phyloP scores from a whole-genome alignment of 768 basidiomycete species.

The Stropharia rugosoannulata region DNA sequence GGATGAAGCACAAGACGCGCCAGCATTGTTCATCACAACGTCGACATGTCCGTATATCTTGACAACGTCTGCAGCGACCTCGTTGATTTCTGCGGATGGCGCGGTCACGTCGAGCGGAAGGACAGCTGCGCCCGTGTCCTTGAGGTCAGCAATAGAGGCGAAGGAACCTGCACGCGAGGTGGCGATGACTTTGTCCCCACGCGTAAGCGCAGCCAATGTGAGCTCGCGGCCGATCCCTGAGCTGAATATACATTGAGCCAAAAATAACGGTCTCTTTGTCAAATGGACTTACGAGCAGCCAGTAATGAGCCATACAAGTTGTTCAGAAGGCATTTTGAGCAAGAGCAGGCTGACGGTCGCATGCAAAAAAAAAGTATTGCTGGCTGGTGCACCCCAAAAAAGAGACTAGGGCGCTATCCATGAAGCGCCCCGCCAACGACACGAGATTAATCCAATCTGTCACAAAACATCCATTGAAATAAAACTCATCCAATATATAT shows the following conservation, averaged over 20 bases:
- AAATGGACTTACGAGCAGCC: constrained; percentile 3
- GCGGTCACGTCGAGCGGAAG: constrained; percentile 13
- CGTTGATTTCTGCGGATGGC: constrained; percentile 20
- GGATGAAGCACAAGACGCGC: constrained; percentile 1
- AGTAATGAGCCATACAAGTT: constrained; percentile 12
- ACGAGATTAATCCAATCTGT: no score
- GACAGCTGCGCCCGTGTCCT: constrained; percentile 13
- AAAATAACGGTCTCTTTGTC: no score
- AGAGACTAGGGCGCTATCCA: no score
- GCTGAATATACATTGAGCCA: constrained; percentile 8
- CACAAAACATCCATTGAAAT: no score
- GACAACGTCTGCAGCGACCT: constrained; percentile 28
- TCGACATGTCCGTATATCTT: constrained; percentile 37
- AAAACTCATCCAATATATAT: no score
- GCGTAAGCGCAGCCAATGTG: constrained; percentile 37
- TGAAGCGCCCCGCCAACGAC: no score
- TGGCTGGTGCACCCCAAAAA: no score
- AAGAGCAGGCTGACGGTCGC: no score
- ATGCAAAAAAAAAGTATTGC: no score
- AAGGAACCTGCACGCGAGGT: constrained; percentile 37
- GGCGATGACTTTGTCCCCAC: constrained; percentile 49
- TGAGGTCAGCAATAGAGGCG: constrained; percentile 29
- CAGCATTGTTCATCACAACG: constrained; percentile 45
- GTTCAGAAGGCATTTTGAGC: not conserved
- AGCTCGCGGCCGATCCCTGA: constrained; percentile 39